Conservation (phyloP, 176 grass and related monocot genomes). For the Cocos nucifera region DNA sequence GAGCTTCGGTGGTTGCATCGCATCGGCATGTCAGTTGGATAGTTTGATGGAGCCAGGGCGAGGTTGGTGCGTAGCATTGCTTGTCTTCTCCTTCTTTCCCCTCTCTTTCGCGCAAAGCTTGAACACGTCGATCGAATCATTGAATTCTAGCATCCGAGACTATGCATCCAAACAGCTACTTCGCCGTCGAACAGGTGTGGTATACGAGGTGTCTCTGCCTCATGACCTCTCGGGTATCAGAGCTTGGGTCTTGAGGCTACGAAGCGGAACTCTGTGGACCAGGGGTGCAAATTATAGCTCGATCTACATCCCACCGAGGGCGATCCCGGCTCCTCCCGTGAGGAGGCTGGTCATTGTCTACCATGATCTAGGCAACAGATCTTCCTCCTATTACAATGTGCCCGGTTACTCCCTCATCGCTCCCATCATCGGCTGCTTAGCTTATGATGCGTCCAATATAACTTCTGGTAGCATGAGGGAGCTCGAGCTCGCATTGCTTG, state of each 20-base stretch:
- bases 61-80: neutral
- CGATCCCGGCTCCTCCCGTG: conserved; percentile 2
- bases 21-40: no score
- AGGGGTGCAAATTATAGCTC: neutral
- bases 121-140: neutral
- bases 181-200: neutral
- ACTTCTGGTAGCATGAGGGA: neutral
- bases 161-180: neutral
- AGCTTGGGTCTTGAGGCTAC: conserved; percentile 3
- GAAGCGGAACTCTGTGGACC: conserved; percentile 10
- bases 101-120: neutral
- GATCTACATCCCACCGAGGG: conserved; percentile 11
- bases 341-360: conserved; percentile 14
- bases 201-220: neutral
- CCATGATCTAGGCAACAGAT: conserved; percentile 10
- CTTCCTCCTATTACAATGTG: neutral
- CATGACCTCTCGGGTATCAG: neutral
- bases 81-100: neutral
- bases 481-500: neutral
- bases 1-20: no score
- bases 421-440: conserved; percentile 7
- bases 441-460: conserved; percentile 8
- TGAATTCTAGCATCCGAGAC: conserved; percentile 3
- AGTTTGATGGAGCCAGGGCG: neutral
- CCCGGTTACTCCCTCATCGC: conserved; percentile 9